A percentile compares a stretch with the other conserved stretches of the same genome.
phyloP scores from a whole-genome alignment of 768 basidiomycete species.

The Boletales sp. region DNA sequence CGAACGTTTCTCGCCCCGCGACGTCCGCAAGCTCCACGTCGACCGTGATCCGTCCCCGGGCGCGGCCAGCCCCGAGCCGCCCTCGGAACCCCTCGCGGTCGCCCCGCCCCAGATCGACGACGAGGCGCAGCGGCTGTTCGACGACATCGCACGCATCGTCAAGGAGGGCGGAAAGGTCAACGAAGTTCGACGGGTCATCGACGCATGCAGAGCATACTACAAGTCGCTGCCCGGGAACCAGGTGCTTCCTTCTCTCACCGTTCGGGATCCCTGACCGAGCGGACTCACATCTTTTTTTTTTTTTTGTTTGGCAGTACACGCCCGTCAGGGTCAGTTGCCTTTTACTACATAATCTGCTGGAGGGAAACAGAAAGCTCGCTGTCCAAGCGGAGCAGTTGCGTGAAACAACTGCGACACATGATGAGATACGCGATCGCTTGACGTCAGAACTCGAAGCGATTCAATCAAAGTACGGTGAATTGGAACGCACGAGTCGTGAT shows the following conservation, averaged over 20 bases:
- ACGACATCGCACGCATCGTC: conserved; percentile 50
- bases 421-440: conserved; percentile 29
- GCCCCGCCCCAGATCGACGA: conserved; percentile 30
- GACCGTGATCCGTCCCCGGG: conserved; percentile 41
- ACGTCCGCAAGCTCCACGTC: conserved; percentile 55
- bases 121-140: conserved; percentile 50
- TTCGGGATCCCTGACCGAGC: conserved; percentile 5
- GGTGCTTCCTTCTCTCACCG: conserved; percentile 31
- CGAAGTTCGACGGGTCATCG: conserved; percentile 47
- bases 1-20: conserved; percentile 41
- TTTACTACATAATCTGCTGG: conserved; percentile 49
- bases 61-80: conserved; percentile 11
- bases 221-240: conserved; percentile 41
- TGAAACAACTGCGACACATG: conserved; percentile 30
- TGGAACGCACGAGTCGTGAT: conserved; percentile 38
- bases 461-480: conserved; percentile 39
- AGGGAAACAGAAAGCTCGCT: conserved; percentile 41
- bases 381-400: conserved; percentile 33
- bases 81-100: conserved; percentile 18
- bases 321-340: conserved; percentile 49
- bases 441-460: conserved; percentile 34
- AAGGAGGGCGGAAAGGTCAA: conserved; percentile 53
- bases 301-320: conserved; percentile 36
- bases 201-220: conserved; percentile 48
- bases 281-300: conserved; percentile 4